Evolutionary conservation across 2,329 filamentous ascomycete species (phyloP).

Genomic region (Colletotrichum sp.): DNA sequence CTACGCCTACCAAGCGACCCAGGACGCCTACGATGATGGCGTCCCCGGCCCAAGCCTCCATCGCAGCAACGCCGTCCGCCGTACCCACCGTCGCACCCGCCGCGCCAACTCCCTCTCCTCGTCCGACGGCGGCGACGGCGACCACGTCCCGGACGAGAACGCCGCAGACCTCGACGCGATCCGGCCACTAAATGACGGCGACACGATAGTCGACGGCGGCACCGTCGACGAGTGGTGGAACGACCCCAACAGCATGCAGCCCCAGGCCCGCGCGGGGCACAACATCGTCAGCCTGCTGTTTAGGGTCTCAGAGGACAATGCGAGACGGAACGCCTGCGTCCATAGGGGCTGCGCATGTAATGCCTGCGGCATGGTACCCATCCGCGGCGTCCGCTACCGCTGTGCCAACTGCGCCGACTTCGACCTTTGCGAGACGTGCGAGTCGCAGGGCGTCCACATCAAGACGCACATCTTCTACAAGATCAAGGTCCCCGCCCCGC

Average conservation of each 20-base stretch:
- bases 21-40: conserved; percentile 15
- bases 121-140: conserved; percentile 29
- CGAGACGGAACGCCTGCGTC: conserved; percentile 84
- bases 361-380: conserved; percentile 83
- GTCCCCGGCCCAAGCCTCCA: conserved; percentile 50
- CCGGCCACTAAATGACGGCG: conserved; percentile 37
- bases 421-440: conserved; percentile 93
- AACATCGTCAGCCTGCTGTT: conserved; percentile 87
- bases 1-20: conserved; percentile 52
- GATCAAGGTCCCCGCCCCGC: conserved; percentile 86
- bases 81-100: conserved; percentile 41
- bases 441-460: conserved; percentile 76
- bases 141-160: conserved; percentile 49
- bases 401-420: conserved; percentile 97
- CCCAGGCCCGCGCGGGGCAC: conserved; percentile 65
- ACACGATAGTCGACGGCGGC: conserved; percentile 41
- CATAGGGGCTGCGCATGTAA: conserved; percentile 94
- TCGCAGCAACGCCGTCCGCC: conserved; percentile 71
- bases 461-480: conserved; percentile 98
- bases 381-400: conserved; percentile 89
- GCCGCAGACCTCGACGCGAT: conserved; percentile 29
- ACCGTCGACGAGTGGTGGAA: conserved; percentile 57
- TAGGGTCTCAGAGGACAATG: conserved; percentile 92
- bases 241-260: conserved; percentile 41
- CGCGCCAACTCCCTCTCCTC: conserved; percentile 43